These are phyloP conservation scores for Tulasnella calospora DNA, from an alignment of 768 basidiomycete species.

Conservation along the genomic window DNA sequence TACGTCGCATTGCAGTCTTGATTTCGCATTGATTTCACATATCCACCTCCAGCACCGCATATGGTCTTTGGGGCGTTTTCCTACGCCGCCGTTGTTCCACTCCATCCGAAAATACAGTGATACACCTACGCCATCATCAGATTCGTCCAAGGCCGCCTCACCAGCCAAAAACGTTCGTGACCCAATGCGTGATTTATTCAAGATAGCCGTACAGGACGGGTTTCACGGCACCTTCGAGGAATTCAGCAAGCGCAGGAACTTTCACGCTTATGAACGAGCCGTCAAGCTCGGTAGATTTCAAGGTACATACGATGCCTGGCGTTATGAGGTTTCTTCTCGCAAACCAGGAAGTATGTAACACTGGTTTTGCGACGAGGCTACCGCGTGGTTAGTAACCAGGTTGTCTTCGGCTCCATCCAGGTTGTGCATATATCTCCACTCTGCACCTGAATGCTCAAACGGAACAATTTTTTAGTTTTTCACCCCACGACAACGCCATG, in stretches of 20 bases:
- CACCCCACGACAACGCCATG: not conserved
- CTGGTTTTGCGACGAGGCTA: not conserved
- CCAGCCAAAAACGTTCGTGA: not conserved
- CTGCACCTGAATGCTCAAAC: not conserved
- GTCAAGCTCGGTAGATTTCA: not conserved
- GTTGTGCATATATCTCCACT: not conserved
- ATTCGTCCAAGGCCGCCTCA: not conserved
- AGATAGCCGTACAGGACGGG: not conserved
- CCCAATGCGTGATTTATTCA: not conserved
- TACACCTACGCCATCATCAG: not conserved
- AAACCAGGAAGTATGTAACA: not conserved
- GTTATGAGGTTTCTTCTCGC: not conserved
- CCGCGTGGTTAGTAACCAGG: not conserved
- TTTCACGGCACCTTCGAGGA: not conserved
- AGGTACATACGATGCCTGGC: not conserved
- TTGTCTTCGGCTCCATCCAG: not conserved
- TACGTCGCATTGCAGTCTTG: not conserved
- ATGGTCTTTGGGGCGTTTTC: not conserved
- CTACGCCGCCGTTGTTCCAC: not conserved
- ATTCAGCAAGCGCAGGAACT: not conserved
- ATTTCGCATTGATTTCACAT: not conserved
- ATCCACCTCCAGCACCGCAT: not conserved
- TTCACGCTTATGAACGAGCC: not conserved
- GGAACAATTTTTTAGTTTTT: not conserved
- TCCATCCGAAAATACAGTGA: not conserved